Conservation (phyloP, 78 protist species). For the Neovahlkampfia damariscottae region DNA sequence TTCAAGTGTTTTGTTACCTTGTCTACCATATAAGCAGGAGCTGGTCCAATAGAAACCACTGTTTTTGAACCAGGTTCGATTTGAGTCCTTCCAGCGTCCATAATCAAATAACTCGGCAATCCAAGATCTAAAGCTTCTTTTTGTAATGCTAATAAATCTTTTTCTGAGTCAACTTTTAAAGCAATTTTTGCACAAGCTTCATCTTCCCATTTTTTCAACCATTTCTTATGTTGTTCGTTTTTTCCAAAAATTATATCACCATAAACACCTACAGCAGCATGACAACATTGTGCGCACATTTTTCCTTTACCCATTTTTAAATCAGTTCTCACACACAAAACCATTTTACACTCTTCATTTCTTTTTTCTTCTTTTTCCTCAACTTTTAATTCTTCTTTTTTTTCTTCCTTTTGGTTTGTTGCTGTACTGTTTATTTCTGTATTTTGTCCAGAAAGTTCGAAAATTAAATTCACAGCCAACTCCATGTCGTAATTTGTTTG, state of each 20-base stretch:
- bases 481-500: too few relatives aligned
- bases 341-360: constrained; percentile 37
- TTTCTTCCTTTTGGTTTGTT: too few relatives aligned
- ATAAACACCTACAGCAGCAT: constrained; percentile 54
- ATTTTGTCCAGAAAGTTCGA: too few relatives aligned
- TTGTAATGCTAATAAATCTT: constrained; percentile 4
- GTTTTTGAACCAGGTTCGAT: constrained; percentile 55
- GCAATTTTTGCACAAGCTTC: constrained; percentile 33
- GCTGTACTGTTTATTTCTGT: too few relatives aligned
- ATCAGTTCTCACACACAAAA: constrained; percentile 52
- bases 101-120: constrained; percentile 35
- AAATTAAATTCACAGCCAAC: too few relatives aligned
- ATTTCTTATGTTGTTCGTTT: neutral
- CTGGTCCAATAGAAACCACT: constrained; percentile 70
- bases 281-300: constrained; percentile 71
- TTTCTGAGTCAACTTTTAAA: constrained; percentile 17
- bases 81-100: constrained; percentile 77
- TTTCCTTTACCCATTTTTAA: constrained; percentile 71
- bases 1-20: neutral
- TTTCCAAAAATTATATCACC: neutral
- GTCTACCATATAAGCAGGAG: neutral
- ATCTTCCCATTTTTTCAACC: neutral
- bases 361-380: neutral
- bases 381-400: neutral
- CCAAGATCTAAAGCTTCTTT: constrained; percentile 22